These are phyloP conservation scores for Aspergillus ochraceus DNA, from an alignment of 2,329 filamentous ascomycete species.

Conservation along the genomic window DNA sequence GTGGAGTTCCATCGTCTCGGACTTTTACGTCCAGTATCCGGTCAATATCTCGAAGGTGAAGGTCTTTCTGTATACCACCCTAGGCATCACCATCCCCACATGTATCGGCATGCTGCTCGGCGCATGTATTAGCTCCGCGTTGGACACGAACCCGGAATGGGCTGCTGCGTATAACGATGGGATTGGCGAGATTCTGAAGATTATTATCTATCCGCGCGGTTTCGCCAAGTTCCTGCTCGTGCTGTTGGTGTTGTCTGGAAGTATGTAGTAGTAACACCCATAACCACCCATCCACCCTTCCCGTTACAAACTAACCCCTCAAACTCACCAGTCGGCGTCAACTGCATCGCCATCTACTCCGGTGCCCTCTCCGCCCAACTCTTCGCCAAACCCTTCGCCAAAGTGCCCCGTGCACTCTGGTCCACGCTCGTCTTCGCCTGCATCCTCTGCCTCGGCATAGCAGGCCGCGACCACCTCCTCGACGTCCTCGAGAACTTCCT, in stretches of 20 bases:
- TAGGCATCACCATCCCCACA: constrained; percentile 25
- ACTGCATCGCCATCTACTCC: constrained; percentile 47
- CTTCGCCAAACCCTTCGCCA: constrained; percentile 45
- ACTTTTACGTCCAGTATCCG: constrained; percentile 52
- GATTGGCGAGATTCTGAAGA: constrained; percentile 49
- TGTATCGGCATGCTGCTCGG: constrained; percentile 52
- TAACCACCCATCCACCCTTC: neutral
- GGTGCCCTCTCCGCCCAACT: constrained; percentile 37
- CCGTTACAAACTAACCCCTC: neutral
- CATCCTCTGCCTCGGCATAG: constrained; percentile 48
- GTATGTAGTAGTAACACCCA: constrained; percentile 7
- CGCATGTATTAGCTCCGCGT: constrained; percentile 44
- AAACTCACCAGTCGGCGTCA: constrained; percentile 41
- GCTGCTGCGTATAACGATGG: constrained; percentile 30
- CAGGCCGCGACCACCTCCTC: constrained; percentile 45
- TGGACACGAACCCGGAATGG: constrained; percentile 46
- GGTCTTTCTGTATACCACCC: neutral
- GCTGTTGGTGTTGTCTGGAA: constrained; percentile 35
- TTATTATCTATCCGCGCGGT: constrained; percentile 46
- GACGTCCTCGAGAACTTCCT: constrained; percentile 50
- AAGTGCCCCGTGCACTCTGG: constrained; percentile 52
- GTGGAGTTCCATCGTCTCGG: constrained; percentile 48
- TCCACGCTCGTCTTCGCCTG: constrained; percentile 47
- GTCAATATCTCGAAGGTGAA: constrained; percentile 35
- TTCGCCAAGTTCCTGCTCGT: constrained; percentile 49